A percentile compares a stretch with the other conserved stretches of the same genome.
phyloP scores from a whole-genome alignment of 139 green algal genomes.

The Yamagishiella unicocca region DNA sequence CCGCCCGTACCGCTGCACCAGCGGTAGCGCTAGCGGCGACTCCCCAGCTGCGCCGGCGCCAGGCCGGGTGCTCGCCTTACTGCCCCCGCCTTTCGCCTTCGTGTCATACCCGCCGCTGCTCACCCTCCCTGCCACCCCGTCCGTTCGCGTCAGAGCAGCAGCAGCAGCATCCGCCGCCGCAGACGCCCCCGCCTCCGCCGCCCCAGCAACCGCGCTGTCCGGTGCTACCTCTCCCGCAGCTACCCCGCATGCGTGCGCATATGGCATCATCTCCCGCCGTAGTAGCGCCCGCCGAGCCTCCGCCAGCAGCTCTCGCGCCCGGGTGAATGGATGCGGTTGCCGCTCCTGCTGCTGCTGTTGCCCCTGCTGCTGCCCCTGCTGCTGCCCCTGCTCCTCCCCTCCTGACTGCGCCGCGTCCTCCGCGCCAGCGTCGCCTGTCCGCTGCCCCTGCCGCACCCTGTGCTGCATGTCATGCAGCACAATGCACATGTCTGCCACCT shows the following conservation, averaged over 20 bases:
- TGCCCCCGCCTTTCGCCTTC: too few species aligned
- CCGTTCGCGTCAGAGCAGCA: too few species aligned
- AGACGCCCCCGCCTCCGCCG: background rate
- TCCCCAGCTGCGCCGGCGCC: too few species aligned
- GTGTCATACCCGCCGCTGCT: background rate
- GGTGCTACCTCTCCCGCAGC: background rate
- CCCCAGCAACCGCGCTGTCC: background rate
- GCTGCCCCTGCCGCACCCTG: background rate
- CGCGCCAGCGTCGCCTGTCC: background rate
- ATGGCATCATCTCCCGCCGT: conserved; percentile 2
- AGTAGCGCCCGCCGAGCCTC: conserved; percentile 8
- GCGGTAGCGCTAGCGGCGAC: background rate
- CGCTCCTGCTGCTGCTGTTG: background rate
- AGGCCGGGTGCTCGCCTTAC: too few species aligned
- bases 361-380: background rate
- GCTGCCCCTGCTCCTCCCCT: background rate
- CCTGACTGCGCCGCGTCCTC: background rate
- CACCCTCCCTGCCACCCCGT: too few species aligned
- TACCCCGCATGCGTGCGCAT: background rate
- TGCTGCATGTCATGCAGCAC: background rate
- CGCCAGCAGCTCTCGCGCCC: background rate
- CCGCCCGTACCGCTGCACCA: conserved; percentile 5
- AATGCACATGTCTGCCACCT: conserved; percentile 35
- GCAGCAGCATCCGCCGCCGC: background rate
- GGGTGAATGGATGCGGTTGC: background rate